Evolutionary conservation across 2,329 filamentous ascomycete species (phyloP).

Genomic region (Myotisia sp.): DNA sequence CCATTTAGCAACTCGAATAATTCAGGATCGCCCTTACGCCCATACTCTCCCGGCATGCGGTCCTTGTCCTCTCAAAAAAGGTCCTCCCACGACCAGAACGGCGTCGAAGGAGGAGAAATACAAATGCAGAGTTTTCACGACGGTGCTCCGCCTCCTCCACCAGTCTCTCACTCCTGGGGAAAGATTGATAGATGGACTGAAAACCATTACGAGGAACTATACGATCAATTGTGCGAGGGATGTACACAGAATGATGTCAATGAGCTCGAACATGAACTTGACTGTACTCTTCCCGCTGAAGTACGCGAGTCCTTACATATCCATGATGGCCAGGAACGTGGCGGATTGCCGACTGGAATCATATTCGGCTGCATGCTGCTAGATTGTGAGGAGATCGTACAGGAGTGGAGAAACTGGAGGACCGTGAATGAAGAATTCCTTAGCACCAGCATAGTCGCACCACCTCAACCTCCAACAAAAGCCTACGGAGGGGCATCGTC

Average conservation of each 20-base stretch:
- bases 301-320: constrained; percentile 79
- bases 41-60: constrained; percentile 82
- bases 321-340: constrained; percentile 95
- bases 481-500: constrained; percentile 56
- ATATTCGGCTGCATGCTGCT: constrained; percentile 90
- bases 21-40: constrained; percentile 46
- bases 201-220: constrained; percentile 87
- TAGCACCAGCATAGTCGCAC: constrained; percentile 38
- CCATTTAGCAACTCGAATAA: constrained; percentile 31
- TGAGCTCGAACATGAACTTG: constrained; percentile 87
- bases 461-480: constrained; percentile 53
- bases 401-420: constrained; percentile 96
- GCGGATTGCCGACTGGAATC: constrained; percentile 77
- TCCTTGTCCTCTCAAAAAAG: constrained; percentile 56
- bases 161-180: constrained; percentile 77
- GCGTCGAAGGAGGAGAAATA: constrained; percentile 62
- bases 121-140: constrained; percentile 94
- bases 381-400: constrained; percentile 94
- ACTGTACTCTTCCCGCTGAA: constrained; percentile 85
- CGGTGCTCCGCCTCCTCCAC: constrained; percentile 76
- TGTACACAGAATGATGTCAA: constrained; percentile 91
- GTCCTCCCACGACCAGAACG: constrained; percentile 43
- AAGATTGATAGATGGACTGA: constrained; percentile 91
- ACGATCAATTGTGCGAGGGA: constrained; percentile 81
- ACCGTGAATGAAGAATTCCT: constrained; percentile 84